Evolutionary conservation across 257 asterid genomes (phyloP).

Genomic region (Voacanga thouarsii): DNA sequence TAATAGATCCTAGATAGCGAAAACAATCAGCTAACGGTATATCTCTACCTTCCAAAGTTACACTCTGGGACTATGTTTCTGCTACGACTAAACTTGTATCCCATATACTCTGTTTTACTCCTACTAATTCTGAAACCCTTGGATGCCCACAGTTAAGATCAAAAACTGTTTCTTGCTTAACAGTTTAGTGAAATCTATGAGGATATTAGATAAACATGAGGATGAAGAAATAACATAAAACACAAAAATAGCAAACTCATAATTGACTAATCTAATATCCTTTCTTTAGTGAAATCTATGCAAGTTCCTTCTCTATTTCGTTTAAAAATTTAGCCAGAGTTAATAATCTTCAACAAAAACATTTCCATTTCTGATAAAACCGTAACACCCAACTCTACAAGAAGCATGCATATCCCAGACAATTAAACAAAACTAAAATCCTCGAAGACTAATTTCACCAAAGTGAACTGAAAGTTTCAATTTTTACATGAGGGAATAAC

Average conservation of each 20-base stretch:
- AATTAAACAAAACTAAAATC: not conserved
- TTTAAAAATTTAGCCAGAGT: not conserved
- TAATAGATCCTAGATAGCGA: no score
- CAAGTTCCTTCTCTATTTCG: not conserved
- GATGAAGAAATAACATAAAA: no score
- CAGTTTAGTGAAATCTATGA: no score
- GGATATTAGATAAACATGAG: not conserved
- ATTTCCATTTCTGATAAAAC: not conserved
- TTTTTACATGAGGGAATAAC: slow-evolving; percentile 2
- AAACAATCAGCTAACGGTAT: no score
- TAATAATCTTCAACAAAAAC: not conserved
- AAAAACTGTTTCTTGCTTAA: no score
- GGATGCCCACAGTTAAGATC: not conserved
- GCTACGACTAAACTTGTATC: no score
- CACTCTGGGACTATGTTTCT: no score
- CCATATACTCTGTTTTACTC: no score
- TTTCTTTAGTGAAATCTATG: not conserved
- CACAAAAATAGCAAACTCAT: not conserved
- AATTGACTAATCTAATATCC: not conserved
- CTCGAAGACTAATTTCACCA: not conserved
- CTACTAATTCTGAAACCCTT: no score
- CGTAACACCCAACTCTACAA: not conserved
- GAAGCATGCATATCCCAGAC: not conserved
- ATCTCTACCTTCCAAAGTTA: no score
- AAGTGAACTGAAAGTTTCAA: slow-evolving; percentile 3